A percentile compares a stretch with the other conserved stretches of the same genome.
Conservation (phyloP, 2,329 filamentous ascomycete species). For the Fusarium fujikuroi region DNA sequence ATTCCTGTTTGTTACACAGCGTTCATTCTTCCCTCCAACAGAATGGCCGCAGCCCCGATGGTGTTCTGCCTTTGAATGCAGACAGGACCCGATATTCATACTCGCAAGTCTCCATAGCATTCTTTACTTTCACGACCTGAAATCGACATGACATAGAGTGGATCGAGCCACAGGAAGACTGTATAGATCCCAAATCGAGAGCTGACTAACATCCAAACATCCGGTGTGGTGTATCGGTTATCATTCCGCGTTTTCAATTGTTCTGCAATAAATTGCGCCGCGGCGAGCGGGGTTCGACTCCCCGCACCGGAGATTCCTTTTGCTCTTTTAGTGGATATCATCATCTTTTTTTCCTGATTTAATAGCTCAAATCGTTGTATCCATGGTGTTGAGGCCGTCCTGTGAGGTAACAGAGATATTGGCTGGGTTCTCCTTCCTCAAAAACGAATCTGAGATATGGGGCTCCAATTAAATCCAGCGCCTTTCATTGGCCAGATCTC, state of each 20-base stretch:
- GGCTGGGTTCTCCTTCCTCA: neutral
- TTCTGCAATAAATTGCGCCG: neutral
- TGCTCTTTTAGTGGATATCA: fast-evolving
- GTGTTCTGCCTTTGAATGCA: neutral
- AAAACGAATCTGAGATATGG: fast-evolving
- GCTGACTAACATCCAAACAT: neutral
- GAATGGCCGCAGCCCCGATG: too few relatives aligned
- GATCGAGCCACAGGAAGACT: fast-evolving
- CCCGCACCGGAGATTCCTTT: constrained; percentile 20
- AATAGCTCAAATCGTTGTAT: neutral
- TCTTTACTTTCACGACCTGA: too few relatives aligned
- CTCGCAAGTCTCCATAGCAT: too few relatives aligned
- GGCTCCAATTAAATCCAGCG: fast-evolving
- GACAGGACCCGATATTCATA: fast-evolving
- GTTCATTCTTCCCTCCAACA: too few relatives aligned
- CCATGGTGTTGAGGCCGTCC: neutral
- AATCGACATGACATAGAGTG: too few relatives aligned
- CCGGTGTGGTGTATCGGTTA: constrained; percentile 33
- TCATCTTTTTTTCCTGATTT: neutral
- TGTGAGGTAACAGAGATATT: neutral
- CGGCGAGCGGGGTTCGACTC: constrained; percentile 29
- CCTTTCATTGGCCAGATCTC: neutral
- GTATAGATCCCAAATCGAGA: fast-evolving
- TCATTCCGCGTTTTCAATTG: constrained; percentile 29
- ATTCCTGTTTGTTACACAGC: neutral